Conservation (phyloP, 169 alveolate species). For the Plasmodium billcollinsi region DNA sequence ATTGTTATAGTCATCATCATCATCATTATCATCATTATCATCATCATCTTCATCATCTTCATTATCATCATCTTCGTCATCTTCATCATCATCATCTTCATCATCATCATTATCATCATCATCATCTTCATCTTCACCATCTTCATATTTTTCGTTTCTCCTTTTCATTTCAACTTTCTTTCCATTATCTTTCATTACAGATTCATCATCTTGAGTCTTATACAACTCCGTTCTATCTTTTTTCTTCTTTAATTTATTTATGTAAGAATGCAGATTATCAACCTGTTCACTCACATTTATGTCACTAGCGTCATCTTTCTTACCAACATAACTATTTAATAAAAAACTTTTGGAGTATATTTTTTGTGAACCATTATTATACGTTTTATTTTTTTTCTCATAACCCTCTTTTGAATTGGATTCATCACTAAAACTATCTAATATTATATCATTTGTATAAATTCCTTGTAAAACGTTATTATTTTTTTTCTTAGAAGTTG, state of each 20-base stretch:
- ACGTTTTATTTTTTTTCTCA: not conserved
- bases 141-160: not conserved
- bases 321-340: constrained; percentile 17
- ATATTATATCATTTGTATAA: not conserved
- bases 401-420: not conserved
- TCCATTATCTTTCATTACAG: not conserved
- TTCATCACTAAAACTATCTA: constrained; percentile 13
- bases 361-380: constrained; percentile 11
- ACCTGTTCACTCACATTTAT: constrained; percentile 38
- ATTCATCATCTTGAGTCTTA: not conserved
- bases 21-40: not conserved
- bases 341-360: constrained; percentile 1
- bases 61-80: not conserved
- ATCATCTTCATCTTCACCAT: not conserved
- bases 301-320: constrained; percentile 8
- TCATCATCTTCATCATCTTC: not conserved
- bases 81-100: not conserved
- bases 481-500: constrained; percentile 29
- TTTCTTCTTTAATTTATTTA: constrained; percentile 55
- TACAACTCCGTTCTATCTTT: constrained; percentile 9
- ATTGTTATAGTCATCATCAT: not conserved
- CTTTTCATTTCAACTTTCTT: not conserved
- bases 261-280: constrained; percentile 60
- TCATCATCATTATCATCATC: not conserved
- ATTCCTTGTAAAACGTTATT: not conserved